Base-by-base conservation (phyloP, 768 basidiomycete species). In the Psilocybe tampanensis region DNA sequence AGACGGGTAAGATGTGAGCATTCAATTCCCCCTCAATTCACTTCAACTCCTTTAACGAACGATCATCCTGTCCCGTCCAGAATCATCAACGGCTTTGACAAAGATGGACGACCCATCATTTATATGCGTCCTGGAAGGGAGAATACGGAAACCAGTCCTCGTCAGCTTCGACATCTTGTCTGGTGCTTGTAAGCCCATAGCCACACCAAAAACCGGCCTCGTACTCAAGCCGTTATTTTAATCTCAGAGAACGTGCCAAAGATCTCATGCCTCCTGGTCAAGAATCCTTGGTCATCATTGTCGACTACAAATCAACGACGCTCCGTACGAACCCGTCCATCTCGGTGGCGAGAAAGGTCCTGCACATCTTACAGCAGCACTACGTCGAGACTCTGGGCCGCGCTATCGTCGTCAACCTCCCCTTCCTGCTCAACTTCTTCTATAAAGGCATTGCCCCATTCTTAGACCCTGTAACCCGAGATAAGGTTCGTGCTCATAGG, bases 61-160 rank as follows among this genome's bases (percentile, higher is more conserved):
- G 33, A 34, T 7, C 15, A 15, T 39, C n/a, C 32, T 32, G n/a
- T 17, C 47, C n/a, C 42, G 18, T 21, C 9, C 61, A 94, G 92
- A 44, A 81, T 94, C 45, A 72, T 94, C 44, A 92, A 85, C 53
- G 93, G 94, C 7, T 95, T 94, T 62, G 93, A 95, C 72, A 80
- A 78, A 50, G 90, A 94, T 54, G 92, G 91, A 4, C 79, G 94
- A n/a, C 93, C 94, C 0, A 88, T 95, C 42, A 75, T 95, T 13
- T 94, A 94, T 72, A 87, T 95, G 86, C 86, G 92, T 15, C 93
- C 94, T 0, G 92, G 92, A 23, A 80, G 85, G 57, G 92, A 95
- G 68, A 95, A 94, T 69, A 94, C 93, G 8, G 82, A 89, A 62
- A 81, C 82, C 1, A 82, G 86, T 58, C 85, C 88, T 2, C 81